Percentiles rank a stretch among this genome's conserved stretches.
phyloP scores from a whole-genome alignment of 768 basidiomycete species.

The Hericium rajendrae region DNA sequence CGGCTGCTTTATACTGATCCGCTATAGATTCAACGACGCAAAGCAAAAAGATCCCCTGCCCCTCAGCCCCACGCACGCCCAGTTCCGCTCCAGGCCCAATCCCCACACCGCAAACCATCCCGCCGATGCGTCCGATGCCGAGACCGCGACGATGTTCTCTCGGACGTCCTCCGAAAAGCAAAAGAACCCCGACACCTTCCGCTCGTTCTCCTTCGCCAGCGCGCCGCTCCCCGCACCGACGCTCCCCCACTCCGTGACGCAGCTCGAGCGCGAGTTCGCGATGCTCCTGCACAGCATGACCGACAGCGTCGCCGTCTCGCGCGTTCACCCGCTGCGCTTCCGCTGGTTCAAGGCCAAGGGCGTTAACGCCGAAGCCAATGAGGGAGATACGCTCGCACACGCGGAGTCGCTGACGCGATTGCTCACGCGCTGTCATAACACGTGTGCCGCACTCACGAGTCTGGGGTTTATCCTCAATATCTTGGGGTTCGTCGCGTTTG shows the following conservation, averaged over 20 bases:
- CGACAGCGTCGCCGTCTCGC: background rate
- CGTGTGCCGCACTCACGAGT: constrained; percentile 6
- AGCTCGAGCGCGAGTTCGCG: background rate
- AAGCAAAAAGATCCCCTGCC: background rate
- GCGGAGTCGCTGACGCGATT: constrained; percentile 7
- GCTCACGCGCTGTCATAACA: constrained; percentile 7
- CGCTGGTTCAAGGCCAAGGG: background rate
- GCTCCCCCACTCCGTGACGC: background rate
- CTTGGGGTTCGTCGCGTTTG: constrained; percentile 6
- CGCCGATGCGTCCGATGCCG: background rate
- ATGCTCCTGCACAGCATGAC: background rate
- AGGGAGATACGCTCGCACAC: background rate
- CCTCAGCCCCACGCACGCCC: background rate
- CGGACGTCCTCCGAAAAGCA: background rate
- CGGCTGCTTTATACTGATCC: constrained; percentile 10
- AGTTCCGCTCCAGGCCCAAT: background rate
- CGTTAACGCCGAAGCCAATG: background rate
- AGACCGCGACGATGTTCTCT: background rate
- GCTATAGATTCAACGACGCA: constrained; percentile 2
- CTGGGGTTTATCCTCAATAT: constrained; percentile 8
- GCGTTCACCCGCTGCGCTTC: background rate
- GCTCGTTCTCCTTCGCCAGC: background rate
- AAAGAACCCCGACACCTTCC: background rate
- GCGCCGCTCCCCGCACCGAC: background rate
- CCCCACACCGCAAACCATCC: background rate